Conservation (phyloP, 495 filamentous ascomycete species). For the Penicillium macrosclerotiorum region DNA sequence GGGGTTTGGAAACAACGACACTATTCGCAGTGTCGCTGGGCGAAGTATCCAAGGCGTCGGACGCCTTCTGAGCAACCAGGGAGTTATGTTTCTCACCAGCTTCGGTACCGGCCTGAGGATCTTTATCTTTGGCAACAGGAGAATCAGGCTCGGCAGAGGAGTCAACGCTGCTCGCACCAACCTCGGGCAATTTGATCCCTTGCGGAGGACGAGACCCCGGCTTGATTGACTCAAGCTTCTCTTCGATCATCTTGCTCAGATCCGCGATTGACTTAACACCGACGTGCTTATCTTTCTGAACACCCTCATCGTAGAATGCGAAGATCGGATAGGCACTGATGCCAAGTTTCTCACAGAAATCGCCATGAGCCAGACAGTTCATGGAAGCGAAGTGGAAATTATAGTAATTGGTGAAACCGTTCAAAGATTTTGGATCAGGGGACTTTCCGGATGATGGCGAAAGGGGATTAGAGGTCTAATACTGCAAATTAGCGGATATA, state of each 20-base stretch:
- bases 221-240: constrained; percentile 69
- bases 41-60: constrained; percentile 14
- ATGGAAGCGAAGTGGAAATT: constrained; percentile 84
- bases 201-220: constrained; percentile 72
- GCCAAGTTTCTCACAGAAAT: constrained; percentile 65
- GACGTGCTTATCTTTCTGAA: constrained; percentile 56
- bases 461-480: constrained; percentile 71
- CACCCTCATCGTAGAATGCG: constrained; percentile 78
- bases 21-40: constrained; percentile 28
- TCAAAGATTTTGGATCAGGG: constrained; percentile 49
- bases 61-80: constrained; percentile 31
- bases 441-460: constrained; percentile 41
- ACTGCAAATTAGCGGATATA: constrained; percentile 17
- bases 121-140: constrained; percentile 49
- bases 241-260: constrained; percentile 70
- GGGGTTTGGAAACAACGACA: constrained; percentile 31
- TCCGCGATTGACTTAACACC: constrained; percentile 60
- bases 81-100: constrained; percentile 48
- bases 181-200: constrained; percentile 60
- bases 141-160: constrained; percentile 46
- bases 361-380: constrained; percentile 78
- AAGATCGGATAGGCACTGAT: constrained; percentile 72
- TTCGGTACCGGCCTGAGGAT: constrained; percentile 40
- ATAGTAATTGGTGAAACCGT: constrained; percentile 71
- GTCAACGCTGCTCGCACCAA: constrained; percentile 50